Conservation (phyloP, 306 rosid genomes). For the Cicer bijugum region DNA sequence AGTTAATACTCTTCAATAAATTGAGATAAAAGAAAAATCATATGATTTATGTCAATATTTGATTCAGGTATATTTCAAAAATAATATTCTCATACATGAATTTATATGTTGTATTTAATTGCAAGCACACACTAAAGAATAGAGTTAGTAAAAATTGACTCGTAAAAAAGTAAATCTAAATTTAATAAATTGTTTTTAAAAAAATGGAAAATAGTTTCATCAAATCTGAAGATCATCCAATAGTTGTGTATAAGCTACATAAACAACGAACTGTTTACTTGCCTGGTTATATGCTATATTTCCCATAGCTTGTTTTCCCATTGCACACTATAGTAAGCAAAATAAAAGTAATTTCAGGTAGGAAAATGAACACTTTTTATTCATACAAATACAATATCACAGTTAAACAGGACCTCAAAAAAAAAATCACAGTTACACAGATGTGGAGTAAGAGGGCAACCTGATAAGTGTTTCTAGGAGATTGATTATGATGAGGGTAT, state of each 20-base stretch:
- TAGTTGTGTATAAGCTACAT: not conserved
- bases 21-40: not conserved
- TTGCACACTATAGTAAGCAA: constrained; percentile 70
- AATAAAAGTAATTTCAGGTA: constrained; percentile 38
- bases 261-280: constrained; percentile 42
- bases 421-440: too few relatives aligned
- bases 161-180: not conserved
- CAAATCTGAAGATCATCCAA: constrained; percentile 8
- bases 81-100: constrained; percentile 7
- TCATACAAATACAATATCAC: constrained; percentile 14
- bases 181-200: not conserved
- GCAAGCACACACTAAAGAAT: not conserved
- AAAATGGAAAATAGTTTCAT: not conserved
- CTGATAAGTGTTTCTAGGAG: constrained; percentile 99
- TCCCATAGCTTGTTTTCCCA: constrained; percentile 99
- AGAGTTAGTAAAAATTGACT: constrained; percentile 27
- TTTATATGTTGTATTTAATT: not conserved
- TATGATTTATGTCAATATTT: not conserved
- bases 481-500: constrained; percentile 97
- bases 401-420: not conserved
- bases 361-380: constrained; percentile 15
- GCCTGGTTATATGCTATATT: constrained; percentile 94
- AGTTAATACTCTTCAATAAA: constrained; percentile 6
- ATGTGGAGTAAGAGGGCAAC: constrained; percentile 40
- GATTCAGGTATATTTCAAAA: constrained; percentile 27